Evolutionary conservation across 192 early-diverging fungal genomes (phyloP).

Genomic region (Lobosporangium transversale): DNA sequence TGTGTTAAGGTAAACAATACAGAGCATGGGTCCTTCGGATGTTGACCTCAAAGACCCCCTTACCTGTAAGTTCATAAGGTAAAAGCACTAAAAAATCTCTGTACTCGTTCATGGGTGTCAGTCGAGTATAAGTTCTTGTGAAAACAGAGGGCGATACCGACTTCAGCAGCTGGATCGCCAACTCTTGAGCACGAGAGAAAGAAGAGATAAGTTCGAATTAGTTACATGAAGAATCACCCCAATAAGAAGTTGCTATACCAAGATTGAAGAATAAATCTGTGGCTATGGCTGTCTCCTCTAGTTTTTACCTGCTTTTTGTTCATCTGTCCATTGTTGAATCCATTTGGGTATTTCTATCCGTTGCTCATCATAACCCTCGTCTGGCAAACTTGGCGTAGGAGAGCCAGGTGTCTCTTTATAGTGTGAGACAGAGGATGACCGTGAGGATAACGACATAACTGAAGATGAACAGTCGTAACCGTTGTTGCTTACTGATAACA

Average conservation of each 20-base stretch:
- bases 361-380: conserved; percentile 56
- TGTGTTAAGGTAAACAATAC: too few relatives aligned
- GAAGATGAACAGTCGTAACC: too few relatives aligned
- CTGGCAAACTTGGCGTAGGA: conserved; percentile 24
- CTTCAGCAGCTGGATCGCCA: conserved; percentile 41
- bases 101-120: conserved; percentile 35
- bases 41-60: too few relatives aligned
- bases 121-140: conserved; percentile 30
- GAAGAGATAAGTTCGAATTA: not conserved
- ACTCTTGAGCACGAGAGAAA: conserved; percentile 4
- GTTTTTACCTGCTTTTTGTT: conserved; percentile 55
- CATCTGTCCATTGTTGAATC: conserved; percentile 56
- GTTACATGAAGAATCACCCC: not conserved
- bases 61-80: conserved; percentile 46
- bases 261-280: too few relatives aligned
- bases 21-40: too few relatives aligned
- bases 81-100: conserved; percentile 45
- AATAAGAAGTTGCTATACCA: not conserved
- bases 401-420: conserved; percentile 10
- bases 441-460: conserved; percentile 27
- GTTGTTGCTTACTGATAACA: too few relatives aligned
- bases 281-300: too few relatives aligned
- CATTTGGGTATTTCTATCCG: conserved; percentile 55
- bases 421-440: conserved; percentile 29
- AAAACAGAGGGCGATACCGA: conserved; percentile 47